Evolutionary conservation across 2,329 filamentous ascomycete genomes (phyloP).

Genomic region (Cladophialophora chaetospira): DNA sequence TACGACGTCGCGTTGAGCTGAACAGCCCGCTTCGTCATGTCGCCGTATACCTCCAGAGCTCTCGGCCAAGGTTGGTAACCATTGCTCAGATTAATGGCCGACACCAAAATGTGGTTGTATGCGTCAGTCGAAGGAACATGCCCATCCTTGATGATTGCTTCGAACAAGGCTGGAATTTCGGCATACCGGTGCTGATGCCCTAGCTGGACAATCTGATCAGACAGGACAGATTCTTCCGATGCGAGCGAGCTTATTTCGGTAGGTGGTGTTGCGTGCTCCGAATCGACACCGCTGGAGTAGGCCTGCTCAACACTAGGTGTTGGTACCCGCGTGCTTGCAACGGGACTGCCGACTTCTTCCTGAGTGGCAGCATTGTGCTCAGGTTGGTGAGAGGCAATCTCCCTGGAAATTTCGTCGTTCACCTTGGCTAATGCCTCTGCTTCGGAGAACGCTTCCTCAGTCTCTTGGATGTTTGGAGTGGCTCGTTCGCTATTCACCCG

Average conservation of each 20-base stretch:
- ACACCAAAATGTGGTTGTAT: conserved; percentile 88
- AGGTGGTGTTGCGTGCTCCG: conserved; percentile 43
- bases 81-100: conserved; percentile 81
- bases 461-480: conserved; percentile 63
- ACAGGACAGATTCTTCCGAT: conserved; percentile 69
- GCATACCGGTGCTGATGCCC: conserved; percentile 72
- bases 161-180: conserved; percentile 88
- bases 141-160: conserved; percentile 81
- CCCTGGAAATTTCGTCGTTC: conserved; percentile 78
- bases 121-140: conserved; percentile 77
- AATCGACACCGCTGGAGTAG: conserved; percentile 13
- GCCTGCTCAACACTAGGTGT: conserved; percentile 14
- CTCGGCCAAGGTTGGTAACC: conserved; percentile 85
- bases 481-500: conserved; percentile 57
- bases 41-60: conserved; percentile 90
- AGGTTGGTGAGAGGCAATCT: conserved; percentile 55
- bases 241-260: conserved; percentile 44
- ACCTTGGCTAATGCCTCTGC: conserved; percentile 69
- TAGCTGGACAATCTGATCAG: conserved; percentile 75
- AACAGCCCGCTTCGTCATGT: conserved; percentile 88
- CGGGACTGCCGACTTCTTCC: conserved; percentile 35
- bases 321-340: conserved; percentile 20
- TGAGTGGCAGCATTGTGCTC: conserved; percentile 31
- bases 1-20: conserved; percentile 83
- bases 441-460: conserved; percentile 51